A percentile compares a stretch with the other conserved stretches of the same genome.
phyloP scores from a whole-genome alignment of 768 basidiomycete species.

The Phaffia australis region DNA sequence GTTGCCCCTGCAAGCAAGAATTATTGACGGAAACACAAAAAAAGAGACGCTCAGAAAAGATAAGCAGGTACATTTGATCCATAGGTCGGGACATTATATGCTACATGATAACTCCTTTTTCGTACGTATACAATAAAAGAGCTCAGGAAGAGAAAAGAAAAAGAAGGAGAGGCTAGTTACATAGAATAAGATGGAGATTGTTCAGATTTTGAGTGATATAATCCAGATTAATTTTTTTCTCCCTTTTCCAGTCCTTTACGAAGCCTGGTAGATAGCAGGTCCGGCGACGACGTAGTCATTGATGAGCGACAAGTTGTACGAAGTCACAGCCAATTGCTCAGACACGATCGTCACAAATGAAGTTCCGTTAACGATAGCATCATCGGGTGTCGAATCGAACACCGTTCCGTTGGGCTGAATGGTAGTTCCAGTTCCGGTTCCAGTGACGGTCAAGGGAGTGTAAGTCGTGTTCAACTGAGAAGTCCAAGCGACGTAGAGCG shows the following conservation, averaged over 20 bases:
- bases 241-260: constrained; percentile 33
- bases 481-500: constrained; percentile 49
- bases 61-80: no score
- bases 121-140: no score
- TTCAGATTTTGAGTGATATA: neutral
- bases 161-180: no score
- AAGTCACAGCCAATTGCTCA: constrained; percentile 47
- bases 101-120: no score
- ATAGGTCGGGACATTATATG: no score
- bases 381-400: constrained; percentile 37
- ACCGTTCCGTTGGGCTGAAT: constrained; percentile 47
- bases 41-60: no score
- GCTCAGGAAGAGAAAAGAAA: no score
- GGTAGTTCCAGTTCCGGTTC: constrained; percentile 42
- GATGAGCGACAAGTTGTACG: constrained; percentile 49
- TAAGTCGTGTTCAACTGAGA: constrained; percentile 54
- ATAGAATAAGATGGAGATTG: no score
- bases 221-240: neutral
- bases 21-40: no score
- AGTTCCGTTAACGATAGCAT: constrained; percentile 29
- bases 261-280: constrained; percentile 46
- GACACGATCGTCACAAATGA: constrained; percentile 48
- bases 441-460: constrained; percentile 44
- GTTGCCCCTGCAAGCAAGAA: no score
- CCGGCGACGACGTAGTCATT: constrained; percentile 51